These are phyloP conservation scores for Xanthoconium purpureum DNA, from an alignment of 768 basidiomycete genomes.

Conservation along the genomic window DNA sequence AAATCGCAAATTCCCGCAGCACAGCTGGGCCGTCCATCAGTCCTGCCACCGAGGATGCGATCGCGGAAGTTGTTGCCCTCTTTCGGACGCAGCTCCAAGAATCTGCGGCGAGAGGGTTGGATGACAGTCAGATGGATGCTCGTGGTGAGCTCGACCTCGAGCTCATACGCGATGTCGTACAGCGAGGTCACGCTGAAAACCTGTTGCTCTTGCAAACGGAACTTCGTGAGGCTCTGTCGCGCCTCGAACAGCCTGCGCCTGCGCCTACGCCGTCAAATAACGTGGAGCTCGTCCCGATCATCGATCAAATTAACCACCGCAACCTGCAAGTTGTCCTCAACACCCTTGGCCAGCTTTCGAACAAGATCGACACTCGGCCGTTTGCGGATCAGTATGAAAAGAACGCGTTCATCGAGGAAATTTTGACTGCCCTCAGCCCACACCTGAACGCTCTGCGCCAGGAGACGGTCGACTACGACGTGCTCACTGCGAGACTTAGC, in stretches of 20 bases:
- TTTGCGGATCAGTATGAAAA: slow-evolving; percentile 45
- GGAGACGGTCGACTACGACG: slow-evolving; percentile 75
- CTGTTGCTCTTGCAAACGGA: slow-evolving; percentile 57
- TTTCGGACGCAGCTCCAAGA: slow-evolving; percentile 69
- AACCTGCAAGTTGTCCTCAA: slow-evolving; percentile 60
- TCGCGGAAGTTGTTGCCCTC: slow-evolving; percentile 62
- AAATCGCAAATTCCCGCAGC: slow-evolving; percentile 31
- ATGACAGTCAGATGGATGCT: slow-evolving; percentile 67
- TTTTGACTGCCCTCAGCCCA: slow-evolving; percentile 57
- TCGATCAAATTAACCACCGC: slow-evolving; percentile 58
- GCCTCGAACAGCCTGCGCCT: slow-evolving; percentile 35
- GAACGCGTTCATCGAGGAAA: slow-evolving; percentile 57
- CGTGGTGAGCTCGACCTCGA: slow-evolving; percentile 78
- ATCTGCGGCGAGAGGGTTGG: slow-evolving; percentile 52
- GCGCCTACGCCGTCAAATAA: slow-evolving; percentile 11
- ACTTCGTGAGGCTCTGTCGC: slow-evolving; percentile 48
- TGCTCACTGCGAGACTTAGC: slow-evolving; percentile 67
- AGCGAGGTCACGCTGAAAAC: slow-evolving; percentile 65
- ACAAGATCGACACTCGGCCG: slow-evolving; percentile 34
- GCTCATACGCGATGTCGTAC: slow-evolving; percentile 64
- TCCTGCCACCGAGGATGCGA: slow-evolving; percentile 55
- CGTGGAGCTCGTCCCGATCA: slow-evolving; percentile 39
- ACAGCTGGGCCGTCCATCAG: slow-evolving; percentile 33
- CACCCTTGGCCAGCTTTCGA: slow-evolving; percentile 49
- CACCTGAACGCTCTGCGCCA: slow-evolving; percentile 57